A percentile compares a stretch with the other conserved stretches of the same genome.
These are phyloP conservation scores for Phytopythium sindhum DNA, from an alignment of 352 stramenopile species.

Conservation along the genomic window DNA sequence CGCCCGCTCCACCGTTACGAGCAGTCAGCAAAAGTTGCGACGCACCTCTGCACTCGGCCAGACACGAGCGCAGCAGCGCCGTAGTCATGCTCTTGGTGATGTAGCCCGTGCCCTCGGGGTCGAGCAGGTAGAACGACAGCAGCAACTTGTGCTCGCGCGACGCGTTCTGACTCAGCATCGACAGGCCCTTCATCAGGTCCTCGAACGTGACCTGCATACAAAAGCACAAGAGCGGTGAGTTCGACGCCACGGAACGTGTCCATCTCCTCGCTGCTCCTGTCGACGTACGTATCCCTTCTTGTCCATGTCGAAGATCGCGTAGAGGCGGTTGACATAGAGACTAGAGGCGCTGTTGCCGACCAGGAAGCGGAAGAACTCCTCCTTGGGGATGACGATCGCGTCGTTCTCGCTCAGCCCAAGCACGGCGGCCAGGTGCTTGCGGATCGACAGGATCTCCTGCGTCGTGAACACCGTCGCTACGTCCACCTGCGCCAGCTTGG, in stretches of 20 bases:
- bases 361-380: conserved; percentile 86
- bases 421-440: conserved; percentile 66
- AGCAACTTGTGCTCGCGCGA: conserved; percentile 85
- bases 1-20: conserved; percentile 4
- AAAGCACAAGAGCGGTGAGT: not conserved
- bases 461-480: conserved; percentile 71
- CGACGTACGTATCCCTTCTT: conserved; percentile 62
- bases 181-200: conserved; percentile 76
- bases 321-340: conserved; percentile 83
- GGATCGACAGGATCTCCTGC: conserved; percentile 76
- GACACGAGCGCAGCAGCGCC: conserved; percentile 76
- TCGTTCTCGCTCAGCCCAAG: conserved; percentile 66
- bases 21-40: not conserved
- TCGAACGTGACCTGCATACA: conserved; percentile 69
- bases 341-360: conserved; percentile 64
- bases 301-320: conserved; percentile 83
- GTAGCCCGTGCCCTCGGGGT: conserved; percentile 72
- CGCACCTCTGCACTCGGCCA: conserved; percentile 80
- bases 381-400: conserved; percentile 73
- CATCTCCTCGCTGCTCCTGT: not conserved
- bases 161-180: conserved; percentile 81
- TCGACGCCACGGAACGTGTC: not conserved
- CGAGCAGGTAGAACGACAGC: conserved; percentile 82
- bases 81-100: conserved; percentile 85
- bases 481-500: conserved; percentile 71